Percentiles rank a stretch among this genome's conserved stretches.
Conservation (phyloP, 139 green algal species). For the Desmodesmus armatus region DNA sequence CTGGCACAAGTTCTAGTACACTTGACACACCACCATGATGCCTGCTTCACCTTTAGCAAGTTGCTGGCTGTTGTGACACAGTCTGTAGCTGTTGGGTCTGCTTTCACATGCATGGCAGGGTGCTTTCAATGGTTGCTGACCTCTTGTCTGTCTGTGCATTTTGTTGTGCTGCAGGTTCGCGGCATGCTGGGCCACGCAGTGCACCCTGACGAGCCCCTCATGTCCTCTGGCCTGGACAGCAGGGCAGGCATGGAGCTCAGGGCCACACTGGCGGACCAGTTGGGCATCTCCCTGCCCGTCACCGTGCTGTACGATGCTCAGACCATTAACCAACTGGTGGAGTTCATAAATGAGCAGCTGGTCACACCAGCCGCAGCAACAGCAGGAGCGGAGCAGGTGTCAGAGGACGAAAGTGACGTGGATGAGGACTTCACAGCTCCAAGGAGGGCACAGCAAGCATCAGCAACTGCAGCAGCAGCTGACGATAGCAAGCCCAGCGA, state of each 20-base stretch:
- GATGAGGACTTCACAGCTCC: slow-evolving; percentile 9
- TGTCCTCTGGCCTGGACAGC: slow-evolving; percentile 87
- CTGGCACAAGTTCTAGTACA: too few relatives aligned
- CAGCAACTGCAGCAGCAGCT: slow-evolving; percentile 24
- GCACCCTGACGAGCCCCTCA: slow-evolving; percentile 64
- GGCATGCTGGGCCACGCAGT: slow-evolving; percentile 62
- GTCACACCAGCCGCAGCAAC: not conserved
- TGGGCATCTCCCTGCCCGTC: slow-evolving; percentile 72
- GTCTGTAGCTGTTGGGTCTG: too few relatives aligned
- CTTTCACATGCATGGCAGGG: too few relatives aligned
- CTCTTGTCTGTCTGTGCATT: not conserved
- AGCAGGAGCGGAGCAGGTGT: not conserved
- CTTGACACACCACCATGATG: not conserved
- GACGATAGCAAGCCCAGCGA: slow-evolving; percentile 54
- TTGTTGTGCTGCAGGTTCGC: slow-evolving; percentile 40
- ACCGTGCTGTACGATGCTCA: slow-evolving; percentile 91
- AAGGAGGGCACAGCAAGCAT: not conserved
- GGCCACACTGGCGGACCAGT: slow-evolving; percentile 51
- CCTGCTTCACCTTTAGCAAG: not conserved
- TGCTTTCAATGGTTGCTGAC: not conserved
- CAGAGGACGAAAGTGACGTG: slow-evolving; percentile 17
- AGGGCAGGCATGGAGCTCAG: slow-evolving; percentile 78
- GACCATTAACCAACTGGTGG: slow-evolving; percentile 47
- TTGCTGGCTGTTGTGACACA: too few relatives aligned
- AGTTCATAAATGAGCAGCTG: slow-evolving; percentile 43